Evolutionary conservation across 2,329 filamentous ascomycete species (phyloP), one percentile per base, ranked within the genome.

Genomic region (Botryotinia globosa): DNA sequence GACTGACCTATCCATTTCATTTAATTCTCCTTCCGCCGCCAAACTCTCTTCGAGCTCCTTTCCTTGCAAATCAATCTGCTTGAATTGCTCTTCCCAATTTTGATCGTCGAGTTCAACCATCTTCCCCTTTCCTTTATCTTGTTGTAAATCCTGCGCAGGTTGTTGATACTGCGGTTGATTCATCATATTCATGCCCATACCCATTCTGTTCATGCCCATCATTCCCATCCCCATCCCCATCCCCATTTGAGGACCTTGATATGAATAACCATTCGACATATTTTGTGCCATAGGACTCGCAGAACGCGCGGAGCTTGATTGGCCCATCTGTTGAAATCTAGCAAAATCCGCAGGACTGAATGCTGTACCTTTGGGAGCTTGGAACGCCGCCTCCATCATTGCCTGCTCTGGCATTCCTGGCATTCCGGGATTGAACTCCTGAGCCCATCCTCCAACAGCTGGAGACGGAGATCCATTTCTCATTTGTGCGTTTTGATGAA

Each of bases 71-170:
- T 95, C 93, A 81, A 98, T 90, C 82, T 96, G 90, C 73, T 94
- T 92, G 82, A 99, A 99, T 82, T 98, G 94, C 78, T 94, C 93
- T 83, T 98, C 95, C 96, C 96, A 98, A 80, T 97, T 92, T 79
- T 91, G 86, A 78, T 99, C 95, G 81, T 98, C 94, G 37, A 98
- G 88, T 84, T 98, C 96, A 20, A 98, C 91, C 84, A 98, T 89
- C 82, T 97, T 97, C 56, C 92, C 94, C 81, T 98, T 98, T 73
- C 92, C 93, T 82, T 94, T 92, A 67, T 83, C 86, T 59, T 81
- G 78, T 77, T 86, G 84, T 79, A 85, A 83, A 62, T 82, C 82
- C 79, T 82, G 79, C 74, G 82, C 74, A 76, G 81, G 78, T 59
- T 67, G 48, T 78, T 84, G 78, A 77, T 80, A 83, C 79, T 83